Percentiles rank a stretch among this genome's conserved stretches.
These are phyloP conservation scores for Magnolia kwangsiensis DNA, from an alignment of 164 flowering plant genomes.

Conservation along the genomic window DNA sequence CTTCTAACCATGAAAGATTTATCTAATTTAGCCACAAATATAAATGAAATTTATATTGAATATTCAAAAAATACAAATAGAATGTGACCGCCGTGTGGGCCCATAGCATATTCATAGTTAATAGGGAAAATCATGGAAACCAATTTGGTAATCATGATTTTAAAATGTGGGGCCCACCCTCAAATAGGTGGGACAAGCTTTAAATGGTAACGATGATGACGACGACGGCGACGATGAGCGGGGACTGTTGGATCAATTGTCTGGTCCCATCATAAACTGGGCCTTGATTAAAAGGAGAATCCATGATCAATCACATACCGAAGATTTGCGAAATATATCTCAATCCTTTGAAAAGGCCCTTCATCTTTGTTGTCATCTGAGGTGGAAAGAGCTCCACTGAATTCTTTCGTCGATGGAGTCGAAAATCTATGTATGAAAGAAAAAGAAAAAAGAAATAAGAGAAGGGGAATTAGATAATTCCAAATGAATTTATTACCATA, in stretches of 20 bases:
- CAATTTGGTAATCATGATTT: no score
- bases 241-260: no score
- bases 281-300: background rate
- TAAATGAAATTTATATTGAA: background rate
- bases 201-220: no score
- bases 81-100: no score
- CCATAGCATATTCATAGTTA: no score
- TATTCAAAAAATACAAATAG: background rate
- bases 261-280: background rate
- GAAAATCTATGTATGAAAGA: background rate
- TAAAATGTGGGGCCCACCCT: background rate
- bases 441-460: background rate
- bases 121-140: background rate
- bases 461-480: background rate
- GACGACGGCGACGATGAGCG: no score
- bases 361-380: conserved; percentile 44
- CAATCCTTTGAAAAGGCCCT: conserved; percentile 72
- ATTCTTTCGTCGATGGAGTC: background rate
- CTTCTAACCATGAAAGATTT: background rate
- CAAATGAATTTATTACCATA: background rate
- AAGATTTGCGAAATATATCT: conserved; percentile 77
- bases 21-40: background rate
- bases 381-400: background rate
- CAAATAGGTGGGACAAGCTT: background rate
- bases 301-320: conserved; percentile 31